phyloP scores from a whole-genome alignment of 345 rosid species.

The Hibiscus mutabilis region DNA sequence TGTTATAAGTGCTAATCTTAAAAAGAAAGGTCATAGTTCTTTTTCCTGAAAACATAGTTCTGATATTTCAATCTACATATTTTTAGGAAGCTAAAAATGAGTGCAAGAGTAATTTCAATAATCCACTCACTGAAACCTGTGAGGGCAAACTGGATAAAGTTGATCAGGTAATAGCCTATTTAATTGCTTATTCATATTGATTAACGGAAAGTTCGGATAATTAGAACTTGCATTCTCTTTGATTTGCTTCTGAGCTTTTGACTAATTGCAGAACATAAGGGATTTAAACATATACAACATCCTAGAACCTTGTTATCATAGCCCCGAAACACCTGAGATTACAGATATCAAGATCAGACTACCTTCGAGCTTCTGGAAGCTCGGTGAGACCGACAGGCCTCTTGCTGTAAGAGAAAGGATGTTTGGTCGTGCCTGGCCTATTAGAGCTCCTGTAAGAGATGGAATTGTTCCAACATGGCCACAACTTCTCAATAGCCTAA shows the following conservation, averaged over 20 bases:
- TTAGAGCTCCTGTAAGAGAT: slow-evolving; percentile 66
- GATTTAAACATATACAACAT: slow-evolving; percentile 71
- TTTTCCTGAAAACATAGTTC: neutral
- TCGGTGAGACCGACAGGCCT: slow-evolving; percentile 63
- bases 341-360: slow-evolving; percentile 27
- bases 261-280: slow-evolving; percentile 34
- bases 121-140: slow-evolving; percentile 15
- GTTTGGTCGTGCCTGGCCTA: slow-evolving; percentile 95
- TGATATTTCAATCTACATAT: slow-evolving; percentile 13
- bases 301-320: slow-evolving; percentile 80
- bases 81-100: slow-evolving; percentile 49
- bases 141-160: slow-evolving; percentile 39
- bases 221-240: neutral
- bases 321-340: slow-evolving; percentile 4
- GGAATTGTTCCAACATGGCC: slow-evolving; percentile 88
- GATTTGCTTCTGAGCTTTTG: slow-evolving; percentile 5
- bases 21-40: neutral
- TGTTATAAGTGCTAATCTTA: neutral
- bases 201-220: neutral
- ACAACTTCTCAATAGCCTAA: slow-evolving; percentile 37
- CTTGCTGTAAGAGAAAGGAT: slow-evolving; percentile 66
- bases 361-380: slow-evolving; percentile 53
- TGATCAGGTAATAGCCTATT: slow-evolving; percentile 33
- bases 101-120: slow-evolving; percentile 55
- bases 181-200: slow-evolving; percentile 10